Conservation (phyloP, 768 basidiomycete genomes). For the Coprinopsis marcescibilis region DNA sequence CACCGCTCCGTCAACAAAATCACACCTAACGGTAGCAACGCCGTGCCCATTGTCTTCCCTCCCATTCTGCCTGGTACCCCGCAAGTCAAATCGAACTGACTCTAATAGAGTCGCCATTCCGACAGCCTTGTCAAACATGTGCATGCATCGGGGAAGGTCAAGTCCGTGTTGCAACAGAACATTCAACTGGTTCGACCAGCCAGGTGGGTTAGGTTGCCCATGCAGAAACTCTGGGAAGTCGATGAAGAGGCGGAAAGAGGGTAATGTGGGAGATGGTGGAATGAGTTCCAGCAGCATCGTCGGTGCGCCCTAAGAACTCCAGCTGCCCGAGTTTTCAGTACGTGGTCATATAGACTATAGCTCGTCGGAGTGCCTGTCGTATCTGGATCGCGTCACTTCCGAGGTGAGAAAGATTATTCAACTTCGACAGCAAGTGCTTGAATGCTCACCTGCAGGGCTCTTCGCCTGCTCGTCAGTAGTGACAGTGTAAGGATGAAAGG, state of each 20-base stretch:
- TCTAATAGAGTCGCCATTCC: constrained; percentile 7
- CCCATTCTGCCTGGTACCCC: not conserved
- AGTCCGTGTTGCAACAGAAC: constrained; percentile 1
- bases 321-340: not conserved
- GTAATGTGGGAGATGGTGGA: constrained; percentile 3
- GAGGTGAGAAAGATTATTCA: no score
- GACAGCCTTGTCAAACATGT: constrained; percentile 12
- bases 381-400: no score
- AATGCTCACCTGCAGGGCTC: no score
- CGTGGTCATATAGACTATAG: not conserved
- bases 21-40: not conserved
- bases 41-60: not conserved
- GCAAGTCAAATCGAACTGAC: constrained; percentile 4
- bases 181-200: constrained; percentile 4
- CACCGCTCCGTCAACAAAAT: constrained; percentile 1
- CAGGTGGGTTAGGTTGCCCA: constrained; percentile 1
- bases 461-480: no score
- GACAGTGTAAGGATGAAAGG: no score
- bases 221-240: constrained; percentile 8
- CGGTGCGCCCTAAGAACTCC: not conserved
- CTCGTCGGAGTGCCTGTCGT: not conserved
- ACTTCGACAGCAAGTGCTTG: no score
- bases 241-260: constrained; percentile 7
- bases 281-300: constrained; percentile 9
- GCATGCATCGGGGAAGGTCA: constrained; percentile 4